phyloP scores from a whole-genome alignment of 768 basidiomycete species.

The Mycena albidolilacea region DNA sequence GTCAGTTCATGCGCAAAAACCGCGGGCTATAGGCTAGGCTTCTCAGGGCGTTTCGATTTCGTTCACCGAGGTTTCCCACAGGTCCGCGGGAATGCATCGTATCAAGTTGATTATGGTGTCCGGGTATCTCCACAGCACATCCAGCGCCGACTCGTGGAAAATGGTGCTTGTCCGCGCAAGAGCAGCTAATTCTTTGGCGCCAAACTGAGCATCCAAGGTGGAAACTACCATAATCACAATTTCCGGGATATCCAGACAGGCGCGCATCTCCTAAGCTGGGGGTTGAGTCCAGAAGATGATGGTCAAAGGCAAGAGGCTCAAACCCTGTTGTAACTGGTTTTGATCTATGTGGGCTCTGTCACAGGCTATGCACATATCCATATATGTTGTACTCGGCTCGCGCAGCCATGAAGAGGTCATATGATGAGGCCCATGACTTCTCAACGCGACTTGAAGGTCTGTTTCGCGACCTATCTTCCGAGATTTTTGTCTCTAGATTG shows the following conservation, averaged over 20 bases:
- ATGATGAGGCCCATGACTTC: too few species aligned
- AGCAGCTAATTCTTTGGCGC: background rate
- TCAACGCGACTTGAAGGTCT: too few species aligned
- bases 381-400: too few species aligned
- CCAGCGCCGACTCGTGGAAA: background rate
- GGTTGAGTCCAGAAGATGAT: background rate
- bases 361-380: too few species aligned
- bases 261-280: background rate
- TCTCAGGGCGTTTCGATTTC: background rate
- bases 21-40: too few species aligned
- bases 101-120: constrained; percentile 2
- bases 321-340: too few species aligned
- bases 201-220: too few species aligned
- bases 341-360: too few species aligned
- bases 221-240: background rate
- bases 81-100: constrained; percentile 10
- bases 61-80: background rate
- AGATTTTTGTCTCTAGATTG: too few species aligned
- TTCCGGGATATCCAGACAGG: background rate
- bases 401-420: too few species aligned
- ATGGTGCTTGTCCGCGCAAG: background rate
- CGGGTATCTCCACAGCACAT: constrained; percentile 11
- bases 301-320: background rate
- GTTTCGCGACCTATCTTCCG: too few species aligned
- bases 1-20: background rate